phyloP scores from a whole-genome alignment of 257 asterid genomes.

The Przewalskia tangutica region DNA sequence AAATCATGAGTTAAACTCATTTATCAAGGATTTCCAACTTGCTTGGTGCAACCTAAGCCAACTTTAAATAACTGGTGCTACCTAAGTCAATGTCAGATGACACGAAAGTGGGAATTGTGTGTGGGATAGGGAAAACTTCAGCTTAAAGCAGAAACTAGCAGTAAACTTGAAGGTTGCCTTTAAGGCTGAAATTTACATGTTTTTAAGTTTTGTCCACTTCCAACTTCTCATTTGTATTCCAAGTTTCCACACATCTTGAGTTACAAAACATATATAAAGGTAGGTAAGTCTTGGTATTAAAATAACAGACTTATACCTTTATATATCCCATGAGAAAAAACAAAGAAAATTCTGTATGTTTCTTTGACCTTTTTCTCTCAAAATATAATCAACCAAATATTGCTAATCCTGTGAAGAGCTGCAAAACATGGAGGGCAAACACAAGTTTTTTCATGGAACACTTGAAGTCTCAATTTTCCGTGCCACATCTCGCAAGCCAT shows the following conservation, averaged over 20 bases:
- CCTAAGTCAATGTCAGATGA: background rate
- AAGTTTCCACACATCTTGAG: constrained; percentile 21
- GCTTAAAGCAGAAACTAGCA: constrained; percentile 55
- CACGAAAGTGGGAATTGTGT: background rate
- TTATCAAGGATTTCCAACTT: too few species aligned
- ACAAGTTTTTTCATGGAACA: constrained; percentile 70
- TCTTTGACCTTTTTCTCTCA: background rate
- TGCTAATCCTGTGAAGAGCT: background rate
- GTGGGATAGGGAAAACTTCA: constrained; percentile 23
- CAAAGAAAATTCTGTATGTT: background rate
- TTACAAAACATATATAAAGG: background rate
- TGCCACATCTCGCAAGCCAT: constrained; percentile 37
- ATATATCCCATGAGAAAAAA: constrained; percentile 3
- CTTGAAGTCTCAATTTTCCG: constrained; percentile 80
- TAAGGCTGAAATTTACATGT: constrained; percentile 36
- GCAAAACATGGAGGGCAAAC: constrained; percentile 40
- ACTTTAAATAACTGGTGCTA: background rate
- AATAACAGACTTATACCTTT: constrained; percentile 22
- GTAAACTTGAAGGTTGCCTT: constrained; percentile 36
- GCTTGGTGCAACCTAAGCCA: too few species aligned
- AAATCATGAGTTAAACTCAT: background rate
- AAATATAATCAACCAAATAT: background rate
- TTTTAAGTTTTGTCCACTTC: constrained; percentile 35
- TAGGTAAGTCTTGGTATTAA: constrained; percentile 21
- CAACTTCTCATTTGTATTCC: constrained; percentile 18